A percentile compares a stretch with the other conserved stretches of the same genome.
Conservation (phyloP, 1,284 basidiomycete species). For the Fomitopsis pinicola region DNA sequence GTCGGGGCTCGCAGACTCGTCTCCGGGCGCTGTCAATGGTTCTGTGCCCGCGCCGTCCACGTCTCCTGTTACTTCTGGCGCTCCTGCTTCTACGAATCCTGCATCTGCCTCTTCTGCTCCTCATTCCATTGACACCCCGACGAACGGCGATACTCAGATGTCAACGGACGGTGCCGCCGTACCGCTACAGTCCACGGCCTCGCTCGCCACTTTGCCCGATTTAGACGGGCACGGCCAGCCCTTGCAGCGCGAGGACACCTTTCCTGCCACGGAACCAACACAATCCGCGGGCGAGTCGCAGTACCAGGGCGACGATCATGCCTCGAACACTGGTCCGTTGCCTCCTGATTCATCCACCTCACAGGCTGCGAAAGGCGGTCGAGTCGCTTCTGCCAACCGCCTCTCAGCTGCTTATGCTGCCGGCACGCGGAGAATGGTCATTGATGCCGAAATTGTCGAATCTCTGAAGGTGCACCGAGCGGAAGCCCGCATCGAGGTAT, state of each 20-base stretch:
- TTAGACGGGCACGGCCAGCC: conserved; percentile 32
- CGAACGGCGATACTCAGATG: conserved; percentile 18
- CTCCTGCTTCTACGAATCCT: conserved; percentile 38
- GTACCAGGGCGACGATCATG: conserved; percentile 9
- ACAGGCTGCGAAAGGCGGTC: conserved; percentile 16
- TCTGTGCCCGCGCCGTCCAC: conserved; percentile 30
- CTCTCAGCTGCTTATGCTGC: conserved; percentile 93
- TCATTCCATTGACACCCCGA: conserved; percentile 13
- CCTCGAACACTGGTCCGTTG: conserved; percentile 6
- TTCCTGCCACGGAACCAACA: conserved; percentile 15
- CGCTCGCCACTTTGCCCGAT: conserved; percentile 44
- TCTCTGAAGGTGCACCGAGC: conserved; percentile 76
- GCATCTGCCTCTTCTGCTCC: conserved; percentile 25
- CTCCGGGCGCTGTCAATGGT: conserved; percentile 11
- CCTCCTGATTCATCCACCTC: conserved; percentile 7
- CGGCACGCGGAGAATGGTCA: conserved; percentile 79
- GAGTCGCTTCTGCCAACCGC: conserved; percentile 68
- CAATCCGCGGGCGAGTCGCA: conserved; percentile 8
- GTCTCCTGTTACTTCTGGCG: conserved; percentile 34
- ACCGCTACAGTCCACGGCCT: conserved; percentile 35
- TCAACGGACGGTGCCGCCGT: not conserved
- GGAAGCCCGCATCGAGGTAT: conserved; percentile 84
- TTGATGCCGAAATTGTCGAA: conserved; percentile 86
- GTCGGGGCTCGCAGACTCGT: not conserved
- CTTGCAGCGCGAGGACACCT: conserved; percentile 20